Conservation (phyloP, 768 basidiomycete species). For the Lentinula edodes region DNA sequence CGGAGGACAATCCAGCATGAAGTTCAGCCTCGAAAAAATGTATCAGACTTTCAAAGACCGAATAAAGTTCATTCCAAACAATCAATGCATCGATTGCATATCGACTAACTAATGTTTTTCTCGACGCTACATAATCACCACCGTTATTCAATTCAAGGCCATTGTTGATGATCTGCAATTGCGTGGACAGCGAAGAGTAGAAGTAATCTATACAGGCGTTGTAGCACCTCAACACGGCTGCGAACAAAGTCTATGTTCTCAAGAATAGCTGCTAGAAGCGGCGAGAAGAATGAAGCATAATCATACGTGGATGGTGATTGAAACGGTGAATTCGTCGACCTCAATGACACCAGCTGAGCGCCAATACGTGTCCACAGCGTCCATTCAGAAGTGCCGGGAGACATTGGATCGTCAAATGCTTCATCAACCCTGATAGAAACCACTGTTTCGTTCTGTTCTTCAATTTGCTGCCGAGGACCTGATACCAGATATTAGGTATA, state of each 20-base stretch:
- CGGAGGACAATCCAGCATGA: conserved; percentile 33
- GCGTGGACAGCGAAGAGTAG: conserved; percentile 56
- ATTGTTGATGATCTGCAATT: conserved; percentile 60
- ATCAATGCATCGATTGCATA: conserved; percentile 43
- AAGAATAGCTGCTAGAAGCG: conserved; percentile 57
- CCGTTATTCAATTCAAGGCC: conserved; percentile 62
- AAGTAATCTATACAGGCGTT: conserved; percentile 54
- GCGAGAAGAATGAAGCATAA: conserved; percentile 55
- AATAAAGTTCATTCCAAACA: conserved; percentile 78
- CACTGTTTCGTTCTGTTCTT: conserved; percentile 16
- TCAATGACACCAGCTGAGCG: conserved; percentile 20
- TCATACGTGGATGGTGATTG: conserved; percentile 53
- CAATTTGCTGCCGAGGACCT: neutral
- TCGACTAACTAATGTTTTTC: conserved; percentile 45
- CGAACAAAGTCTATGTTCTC: conserved; percentile 44
- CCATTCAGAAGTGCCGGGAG: conserved; percentile 15
- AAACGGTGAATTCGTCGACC: conserved; percentile 52
- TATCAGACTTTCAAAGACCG: conserved; percentile 55
- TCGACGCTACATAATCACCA: conserved; percentile 61
- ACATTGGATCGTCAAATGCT: conserved; percentile 23
- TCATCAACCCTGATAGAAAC: conserved; percentile 63
- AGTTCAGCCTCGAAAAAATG: conserved; percentile 43
- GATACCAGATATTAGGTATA: neutral
- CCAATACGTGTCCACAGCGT: conserved; percentile 21
- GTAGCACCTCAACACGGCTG: conserved; percentile 29